These are phyloP conservation scores for Xeromyces bisporus DNA, from an alignment of 495 filamentous ascomycete species.

Conservation along the genomic window DNA sequence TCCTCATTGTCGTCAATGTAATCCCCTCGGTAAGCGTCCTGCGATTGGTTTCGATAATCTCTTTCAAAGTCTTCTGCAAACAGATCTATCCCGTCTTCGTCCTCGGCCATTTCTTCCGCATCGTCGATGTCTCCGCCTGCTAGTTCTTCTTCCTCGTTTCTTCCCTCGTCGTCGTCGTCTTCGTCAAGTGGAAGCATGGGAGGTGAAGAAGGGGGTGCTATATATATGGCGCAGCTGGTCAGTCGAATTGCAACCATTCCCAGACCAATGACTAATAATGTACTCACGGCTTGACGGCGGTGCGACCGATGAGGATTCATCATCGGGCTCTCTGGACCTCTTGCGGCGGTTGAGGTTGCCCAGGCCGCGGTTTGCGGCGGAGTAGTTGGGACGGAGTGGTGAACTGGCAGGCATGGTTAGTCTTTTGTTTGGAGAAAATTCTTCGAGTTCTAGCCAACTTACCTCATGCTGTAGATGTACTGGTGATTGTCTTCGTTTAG, in stretches of 20 bases:
- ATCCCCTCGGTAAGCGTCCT: slow-evolving; percentile 48
- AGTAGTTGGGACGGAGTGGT: slow-evolving; percentile 67
- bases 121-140: slow-evolving; percentile 76
- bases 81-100: slow-evolving; percentile 84
- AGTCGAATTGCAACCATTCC: slow-evolving; percentile 7
- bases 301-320: slow-evolving; percentile 53
- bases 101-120: slow-evolving; percentile 89
- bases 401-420: slow-evolving; percentile 36
- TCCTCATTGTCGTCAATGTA: slow-evolving; percentile 73
- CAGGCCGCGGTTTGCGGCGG: slow-evolving; percentile 70
- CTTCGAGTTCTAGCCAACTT: slow-evolving; percentile 8
- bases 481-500: no score
- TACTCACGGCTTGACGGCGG: slow-evolving; percentile 57
- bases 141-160: slow-evolving; percentile 53
- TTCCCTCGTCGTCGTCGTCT: slow-evolving; percentile 71
- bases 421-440: slow-evolving; percentile 1
- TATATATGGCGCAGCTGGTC: no score
- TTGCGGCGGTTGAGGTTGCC: slow-evolving; percentile 50
- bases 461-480: slow-evolving; percentile 23
- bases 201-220: slow-evolving; percentile 25
- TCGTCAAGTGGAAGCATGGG: slow-evolving; percentile 44
- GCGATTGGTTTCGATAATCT: slow-evolving; percentile 51
- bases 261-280: slow-evolving; percentile 11
- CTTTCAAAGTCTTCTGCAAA: slow-evolving; percentile 79
- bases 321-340: slow-evolving; percentile 63